Evolutionary conservation across 768 basidiomycete species (phyloP), one percentile per base, ranked within the genome.

Genomic region (Suillus alpinus): DNA sequence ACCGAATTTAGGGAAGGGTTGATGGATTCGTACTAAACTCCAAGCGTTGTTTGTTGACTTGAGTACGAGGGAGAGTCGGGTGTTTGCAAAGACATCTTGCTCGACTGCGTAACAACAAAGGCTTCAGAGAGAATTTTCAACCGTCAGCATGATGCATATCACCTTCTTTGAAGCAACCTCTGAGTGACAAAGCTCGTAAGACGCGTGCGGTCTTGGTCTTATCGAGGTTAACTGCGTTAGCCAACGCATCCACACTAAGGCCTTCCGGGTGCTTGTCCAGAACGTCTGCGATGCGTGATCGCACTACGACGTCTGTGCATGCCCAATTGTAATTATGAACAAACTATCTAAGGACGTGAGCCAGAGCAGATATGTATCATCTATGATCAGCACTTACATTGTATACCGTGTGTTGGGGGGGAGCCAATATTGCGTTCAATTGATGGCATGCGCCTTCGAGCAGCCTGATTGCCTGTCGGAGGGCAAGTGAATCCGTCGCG

Each of bases 141-240:
- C 23, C 14, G 26, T 31, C 12, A 59, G 29, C 18, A 14, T 39
- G 29, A 23, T 31, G 2, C 8, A 3, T 50, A 50, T 49, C 41
- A 64, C 73, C 69, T 68, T 75, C 75, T 2, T 43, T 65, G 59
- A 75, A 75, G 43, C 67, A 72, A 23, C 73, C 73, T 20, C 66
- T 69, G 20, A 67, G 64, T 0, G 75, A 69, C 23, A 75, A 73
- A 6, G 67, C 56, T 31, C 75, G 69, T 16, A 75, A 64, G 23
- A 75, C 47, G 3, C 70, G 73, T 44, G 64, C 50, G 10, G 75
- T 71, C 40, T 75, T 75, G 2, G 64, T 63, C 41, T 62, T 64
- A 43, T 72, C 67, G 36, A 73, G 37, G 10, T 52, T 60, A 18
- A 72, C 67, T 41, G 62, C 32, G 55, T 64, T 59, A 23, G 69